Evolutionary conservation across 768 basidiomycete genomes (phyloP), one percentile per base, ranked within the genome.

Genomic region (Trametes cinnabarina): DNA sequence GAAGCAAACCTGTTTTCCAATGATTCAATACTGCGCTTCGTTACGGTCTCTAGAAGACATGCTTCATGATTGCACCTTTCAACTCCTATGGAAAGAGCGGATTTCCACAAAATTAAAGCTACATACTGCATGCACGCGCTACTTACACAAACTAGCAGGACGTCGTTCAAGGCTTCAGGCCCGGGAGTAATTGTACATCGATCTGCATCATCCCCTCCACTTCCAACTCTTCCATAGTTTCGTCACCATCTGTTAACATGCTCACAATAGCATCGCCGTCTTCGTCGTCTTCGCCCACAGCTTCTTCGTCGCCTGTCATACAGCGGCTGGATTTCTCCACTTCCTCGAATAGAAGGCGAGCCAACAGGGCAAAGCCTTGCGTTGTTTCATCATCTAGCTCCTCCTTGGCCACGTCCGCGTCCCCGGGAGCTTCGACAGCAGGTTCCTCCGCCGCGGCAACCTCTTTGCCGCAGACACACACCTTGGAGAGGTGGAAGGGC

Each of bases 331-430:
- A 39, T 7, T 59, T 47, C 47, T 46, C 46, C 3, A 41, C 55
- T 43, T 61, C 59, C 15, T 61, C 59, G 30, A 61, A 9, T 9
- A 48, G 30, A 11, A 61, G 44, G 3, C 69, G 69, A 12, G 78
- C 79, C 10, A 77, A 68, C 3, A 71, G 64, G 26, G 82, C 80
- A 46, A 82, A 82, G n/a, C 81, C 80, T 47, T 74, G 76, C 51
- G 76, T 76, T 4, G 79, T 82, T 57, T 80, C 78, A 34, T 82
- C 80, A 28, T 76, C 69, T 26, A 71, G 37, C 39, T 57, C 66
- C 62, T 57, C 62, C 55, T n/a, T 26, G 58, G 60, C 65, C 11
- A 28, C 72, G 66, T 61, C 64, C 22, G 57, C 72, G 66, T 61
- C 64, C 22, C 56, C 20, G 22, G 58, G 43, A 2, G 40, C 46